Percentiles rank a stretch among this genome's conserved stretches.
phyloP scores from a whole-genome alignment of 2,329 filamentous ascomycete genomes.

The Xylariaceae sp. region DNA sequence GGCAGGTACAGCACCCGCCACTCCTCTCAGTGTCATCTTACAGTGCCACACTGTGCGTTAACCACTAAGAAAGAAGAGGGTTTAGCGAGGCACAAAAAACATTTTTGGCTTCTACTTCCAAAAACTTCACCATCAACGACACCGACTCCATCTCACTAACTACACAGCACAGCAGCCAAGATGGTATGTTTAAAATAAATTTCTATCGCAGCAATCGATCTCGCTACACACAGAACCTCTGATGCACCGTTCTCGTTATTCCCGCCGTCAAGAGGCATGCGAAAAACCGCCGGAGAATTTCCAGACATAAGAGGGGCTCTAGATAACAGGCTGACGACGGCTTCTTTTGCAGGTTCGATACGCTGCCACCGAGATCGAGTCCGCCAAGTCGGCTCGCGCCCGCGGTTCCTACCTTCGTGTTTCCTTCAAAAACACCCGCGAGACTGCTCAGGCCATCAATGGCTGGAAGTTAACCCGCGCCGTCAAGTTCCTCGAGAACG shows the following conservation, averaged over 20 bases:
- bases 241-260: conserved; percentile 39
- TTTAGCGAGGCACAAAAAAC: conserved; percentile 50
- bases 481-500: conserved; percentile 96
- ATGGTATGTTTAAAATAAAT: conserved; percentile 51
- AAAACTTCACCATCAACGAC: conserved; percentile 55
- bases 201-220: background rate
- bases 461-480: conserved; percentile 98
- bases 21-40: conserved; percentile 19
- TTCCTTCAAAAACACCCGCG: conserved; percentile 99
- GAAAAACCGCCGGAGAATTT: conserved; percentile 15
- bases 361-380: conserved; percentile 86
- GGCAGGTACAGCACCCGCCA: conserved; percentile 17
- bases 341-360: conserved; percentile 78
- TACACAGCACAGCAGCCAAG: conserved; percentile 58
- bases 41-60: background rate
- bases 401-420: conserved; percentile 99
- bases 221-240: conserved; percentile 14
- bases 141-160: conserved; percentile 59
- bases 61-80: no score
- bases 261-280: conserved; percentile 2
- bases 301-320: conserved; percentile 12
- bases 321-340: conserved; percentile 30
- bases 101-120: conserved; percentile 54
- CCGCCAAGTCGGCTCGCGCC: conserved; percentile 93
- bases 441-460: conserved; percentile 99